These are phyloP conservation scores for Globisporangium viniferum DNA, from an alignment of 352 stramenopile genomes.

Conservation along the genomic window DNA sequence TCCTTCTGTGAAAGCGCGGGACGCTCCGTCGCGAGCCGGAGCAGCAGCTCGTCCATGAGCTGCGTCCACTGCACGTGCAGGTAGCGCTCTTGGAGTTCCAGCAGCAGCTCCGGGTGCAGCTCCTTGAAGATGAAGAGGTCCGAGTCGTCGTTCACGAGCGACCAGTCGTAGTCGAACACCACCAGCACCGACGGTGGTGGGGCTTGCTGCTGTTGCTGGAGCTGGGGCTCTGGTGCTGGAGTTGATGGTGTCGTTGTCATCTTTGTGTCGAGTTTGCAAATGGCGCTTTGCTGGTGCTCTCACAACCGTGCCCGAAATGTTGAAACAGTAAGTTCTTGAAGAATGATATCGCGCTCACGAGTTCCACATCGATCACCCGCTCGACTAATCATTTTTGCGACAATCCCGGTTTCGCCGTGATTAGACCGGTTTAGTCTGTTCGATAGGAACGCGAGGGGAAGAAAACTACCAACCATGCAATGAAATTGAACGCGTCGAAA, in stretches of 20 bases:
- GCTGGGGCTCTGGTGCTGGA: background rate
- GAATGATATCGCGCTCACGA: no score
- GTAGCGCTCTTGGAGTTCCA: conserved; percentile 18
- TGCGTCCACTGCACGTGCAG: conserved; percentile 19
- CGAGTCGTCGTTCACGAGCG: conserved; percentile 48
- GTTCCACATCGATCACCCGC: no score
- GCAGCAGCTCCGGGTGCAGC: conserved; percentile 31
- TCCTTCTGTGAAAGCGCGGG: conserved; percentile 23
- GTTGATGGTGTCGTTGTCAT: background rate
- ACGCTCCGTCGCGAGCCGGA: conserved; percentile 21
- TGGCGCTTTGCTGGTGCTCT: background rate
- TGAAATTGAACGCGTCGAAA: no score
- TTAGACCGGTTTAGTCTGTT: no score
- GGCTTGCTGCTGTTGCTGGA: background rate
- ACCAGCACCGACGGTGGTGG: conserved; percentile 25
- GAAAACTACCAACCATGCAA: no score
- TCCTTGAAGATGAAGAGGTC: conserved; percentile 27
- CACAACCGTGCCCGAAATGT: no score
- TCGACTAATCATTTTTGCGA: background rate
- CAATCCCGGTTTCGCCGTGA: no score
- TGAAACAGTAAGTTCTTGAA: no score
- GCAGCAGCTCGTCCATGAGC: conserved; percentile 32
- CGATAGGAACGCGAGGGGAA: no score
- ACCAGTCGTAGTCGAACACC: conserved; percentile 52
- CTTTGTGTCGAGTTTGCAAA: background rate